phyloP scores from a whole-genome alignment of 805 yeast genomes.

The Candida nonsorbophila region DNA sequence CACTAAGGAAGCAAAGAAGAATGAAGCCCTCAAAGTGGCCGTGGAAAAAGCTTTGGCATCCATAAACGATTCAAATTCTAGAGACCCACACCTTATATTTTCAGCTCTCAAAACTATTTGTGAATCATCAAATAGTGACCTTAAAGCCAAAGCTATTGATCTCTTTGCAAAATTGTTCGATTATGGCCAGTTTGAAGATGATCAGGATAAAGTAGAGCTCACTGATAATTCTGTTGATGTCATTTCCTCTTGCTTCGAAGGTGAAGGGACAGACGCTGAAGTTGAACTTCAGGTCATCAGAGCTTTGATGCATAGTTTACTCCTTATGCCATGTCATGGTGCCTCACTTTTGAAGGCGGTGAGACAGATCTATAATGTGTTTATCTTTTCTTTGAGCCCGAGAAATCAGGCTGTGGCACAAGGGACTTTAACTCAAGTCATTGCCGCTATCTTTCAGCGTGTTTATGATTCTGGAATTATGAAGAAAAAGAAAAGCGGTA shows the following conservation, averaged over 20 bases:
- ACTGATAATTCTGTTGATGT: conserved; percentile 83
- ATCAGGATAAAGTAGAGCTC: conserved; percentile 49
- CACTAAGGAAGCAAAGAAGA: conserved; percentile 58
- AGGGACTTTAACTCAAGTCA: conserved; percentile 88
- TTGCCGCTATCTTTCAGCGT: conserved; percentile 78
- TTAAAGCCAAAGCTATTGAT: conserved; percentile 74
- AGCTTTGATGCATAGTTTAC: conserved; percentile 83
- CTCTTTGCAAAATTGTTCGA: conserved; percentile 83
- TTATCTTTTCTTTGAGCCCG: conserved; percentile 74
- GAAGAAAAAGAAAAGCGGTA: conserved; percentile 15
- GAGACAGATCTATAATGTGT: conserved; percentile 89
- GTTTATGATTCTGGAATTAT: conserved; percentile 39
- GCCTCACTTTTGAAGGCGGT: conserved; percentile 83
- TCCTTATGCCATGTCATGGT: conserved; percentile 86
- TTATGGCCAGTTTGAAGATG: conserved; percentile 68
- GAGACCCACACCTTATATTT: conserved; percentile 53
- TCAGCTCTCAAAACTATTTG: conserved; percentile 76
- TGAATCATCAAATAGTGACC: conserved; percentile 58
- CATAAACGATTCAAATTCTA: conserved; percentile 33
- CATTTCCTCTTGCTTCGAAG: conserved; percentile 79
- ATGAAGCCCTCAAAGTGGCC: conserved; percentile 32
- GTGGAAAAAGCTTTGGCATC: conserved; percentile 39
- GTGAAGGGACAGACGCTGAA: conserved; percentile 86
- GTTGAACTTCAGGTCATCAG: conserved; percentile 90
- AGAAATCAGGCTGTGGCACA: conserved; percentile 92